Percentiles rank a stretch among this genome's conserved stretches.
These are phyloP conservation scores for Dryadomyces quercivorus DNA, from an alignment of 2,329 filamentous ascomycete genomes.

Conservation along the genomic window DNA sequence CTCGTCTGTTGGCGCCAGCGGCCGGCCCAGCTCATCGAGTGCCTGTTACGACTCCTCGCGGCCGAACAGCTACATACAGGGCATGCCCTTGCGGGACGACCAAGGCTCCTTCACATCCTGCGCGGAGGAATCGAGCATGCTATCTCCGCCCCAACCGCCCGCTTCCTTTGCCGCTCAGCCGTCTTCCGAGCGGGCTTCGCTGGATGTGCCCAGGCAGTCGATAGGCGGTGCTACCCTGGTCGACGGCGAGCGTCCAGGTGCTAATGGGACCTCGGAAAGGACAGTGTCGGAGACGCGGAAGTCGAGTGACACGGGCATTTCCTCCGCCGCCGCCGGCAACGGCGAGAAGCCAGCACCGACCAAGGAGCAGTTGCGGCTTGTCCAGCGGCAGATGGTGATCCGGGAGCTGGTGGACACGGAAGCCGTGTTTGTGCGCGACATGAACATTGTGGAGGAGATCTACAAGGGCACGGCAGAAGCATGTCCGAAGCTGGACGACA, in stretches of 20 bases:
- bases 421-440: constrained; percentile 78
- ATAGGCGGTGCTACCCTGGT: constrained; percentile 23
- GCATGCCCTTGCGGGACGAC: constrained; percentile 22
- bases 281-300: background rate
- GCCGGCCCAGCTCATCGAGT: constrained; percentile 21
- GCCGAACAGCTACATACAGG: constrained; percentile 23
- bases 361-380: constrained; percentile 58
- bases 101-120: constrained; percentile 26
- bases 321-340: background rate
- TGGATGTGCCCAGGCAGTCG: constrained; percentile 28
- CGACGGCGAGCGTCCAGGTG: constrained; percentile 15
- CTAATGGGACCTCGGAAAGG: constrained; percentile 1
- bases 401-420: constrained; percentile 92
- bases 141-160: background rate
- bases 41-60: constrained; percentile 30
- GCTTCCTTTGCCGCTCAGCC: constrained; percentile 28
- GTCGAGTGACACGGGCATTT: no score
- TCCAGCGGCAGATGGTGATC: constrained; percentile 71
- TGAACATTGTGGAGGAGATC: constrained; percentile 96
- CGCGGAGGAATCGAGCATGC: constrained; percentile 14
- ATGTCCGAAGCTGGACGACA: constrained; percentile 64
- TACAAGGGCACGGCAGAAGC: constrained; percentile 88
- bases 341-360: constrained; percentile 28
- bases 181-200: constrained; percentile 29
- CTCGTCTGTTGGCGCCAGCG: constrained; percentile 19